These are phyloP conservation scores for Sclerotinia nivalis DNA, from an alignment of 2,329 filamentous ascomycete genomes.

Conservation along the genomic window DNA sequence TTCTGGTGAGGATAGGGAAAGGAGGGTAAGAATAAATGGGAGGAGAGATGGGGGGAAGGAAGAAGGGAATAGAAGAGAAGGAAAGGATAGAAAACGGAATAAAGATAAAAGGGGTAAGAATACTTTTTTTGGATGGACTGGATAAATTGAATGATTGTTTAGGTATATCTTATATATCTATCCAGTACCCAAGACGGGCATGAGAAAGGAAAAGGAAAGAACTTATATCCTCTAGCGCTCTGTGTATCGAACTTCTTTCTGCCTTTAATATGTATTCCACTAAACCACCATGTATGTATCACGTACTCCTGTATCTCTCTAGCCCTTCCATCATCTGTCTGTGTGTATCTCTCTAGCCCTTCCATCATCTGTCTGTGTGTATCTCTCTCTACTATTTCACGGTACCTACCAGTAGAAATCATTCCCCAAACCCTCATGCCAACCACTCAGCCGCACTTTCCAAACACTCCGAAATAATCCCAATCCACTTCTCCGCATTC, in stretches of 20 bases:
- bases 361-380: not conserved
- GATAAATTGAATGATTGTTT: too few relatives aligned
- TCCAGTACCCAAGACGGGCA: not conserved
- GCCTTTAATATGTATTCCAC: not conserved
- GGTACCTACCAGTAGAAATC: not conserved
- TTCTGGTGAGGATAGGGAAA: too few relatives aligned
- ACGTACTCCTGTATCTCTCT: not conserved
- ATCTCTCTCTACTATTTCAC: not conserved
- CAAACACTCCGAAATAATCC: constrained; percentile 51
- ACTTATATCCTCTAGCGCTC: not conserved
- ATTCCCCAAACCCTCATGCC: not conserved
- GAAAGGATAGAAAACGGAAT: too few relatives aligned
- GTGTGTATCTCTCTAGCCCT: not conserved
- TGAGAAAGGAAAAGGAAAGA: not conserved
- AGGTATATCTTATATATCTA: not conserved
- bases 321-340: not conserved
- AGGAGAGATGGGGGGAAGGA: too few relatives aligned
- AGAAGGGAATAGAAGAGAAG: too few relatives aligned
- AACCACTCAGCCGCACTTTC: constrained; percentile 6
- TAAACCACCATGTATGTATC: not conserved
- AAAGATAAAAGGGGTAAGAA: too few relatives aligned
- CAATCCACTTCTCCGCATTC: constrained; percentile 60
- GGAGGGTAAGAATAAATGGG: too few relatives aligned
- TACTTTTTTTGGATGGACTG: too few relatives aligned
- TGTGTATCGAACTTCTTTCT: not conserved